Evolutionary conservation across 257 asterid species (phyloP).

Genomic region (Dorcoceras hygrometricum): DNA sequence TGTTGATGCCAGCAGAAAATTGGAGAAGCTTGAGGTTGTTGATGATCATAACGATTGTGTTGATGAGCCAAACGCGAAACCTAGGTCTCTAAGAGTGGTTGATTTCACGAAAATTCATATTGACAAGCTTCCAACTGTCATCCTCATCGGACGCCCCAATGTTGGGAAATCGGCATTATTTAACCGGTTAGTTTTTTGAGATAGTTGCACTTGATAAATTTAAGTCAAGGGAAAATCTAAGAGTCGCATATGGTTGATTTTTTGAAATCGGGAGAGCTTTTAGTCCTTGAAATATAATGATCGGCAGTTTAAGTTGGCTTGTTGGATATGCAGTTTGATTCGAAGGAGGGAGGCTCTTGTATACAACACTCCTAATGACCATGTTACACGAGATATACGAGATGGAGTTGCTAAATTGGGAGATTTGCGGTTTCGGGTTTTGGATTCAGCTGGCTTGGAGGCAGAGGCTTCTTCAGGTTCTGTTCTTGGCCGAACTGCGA

Average conservation of each 20-base stretch:
- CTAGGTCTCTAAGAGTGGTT: conserved; percentile 37
- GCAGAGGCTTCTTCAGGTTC: conserved; percentile 99
- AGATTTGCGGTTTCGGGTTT: conserved; percentile 74
- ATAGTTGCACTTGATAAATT: not conserved
- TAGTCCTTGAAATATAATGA: conserved; percentile 18
- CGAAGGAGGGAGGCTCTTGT: conserved; percentile 98
- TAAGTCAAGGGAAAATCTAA: conserved; percentile 8
- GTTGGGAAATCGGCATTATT: conserved; percentile 95
- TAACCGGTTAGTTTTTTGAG: conserved; percentile 62
- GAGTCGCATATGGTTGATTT: conserved; percentile 7
- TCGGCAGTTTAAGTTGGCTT: conserved; percentile 26
- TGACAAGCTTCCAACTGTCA: conserved; percentile 72
- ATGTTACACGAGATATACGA: conserved; percentile 90
- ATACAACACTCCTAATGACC: conserved; percentile 91
- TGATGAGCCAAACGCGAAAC: conserved; percentile 33
- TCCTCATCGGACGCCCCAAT: conserved; percentile 90
- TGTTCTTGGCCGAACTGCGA: conserved; percentile 88
- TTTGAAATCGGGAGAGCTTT: conserved; percentile 6
- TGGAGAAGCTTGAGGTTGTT: conserved; percentile 31
- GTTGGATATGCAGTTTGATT: conserved; percentile 58
- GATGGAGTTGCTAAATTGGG: conserved; percentile 96
- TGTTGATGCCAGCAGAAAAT: conserved; percentile 29
- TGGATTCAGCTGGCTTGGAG: conserved; percentile 99
- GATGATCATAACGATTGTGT: conserved; percentile 22
- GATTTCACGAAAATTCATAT: conserved; percentile 74